phyloP scores from a whole-genome alignment of 192 early-diverging fungal genomes.

The Coemansia sp. region DNA sequence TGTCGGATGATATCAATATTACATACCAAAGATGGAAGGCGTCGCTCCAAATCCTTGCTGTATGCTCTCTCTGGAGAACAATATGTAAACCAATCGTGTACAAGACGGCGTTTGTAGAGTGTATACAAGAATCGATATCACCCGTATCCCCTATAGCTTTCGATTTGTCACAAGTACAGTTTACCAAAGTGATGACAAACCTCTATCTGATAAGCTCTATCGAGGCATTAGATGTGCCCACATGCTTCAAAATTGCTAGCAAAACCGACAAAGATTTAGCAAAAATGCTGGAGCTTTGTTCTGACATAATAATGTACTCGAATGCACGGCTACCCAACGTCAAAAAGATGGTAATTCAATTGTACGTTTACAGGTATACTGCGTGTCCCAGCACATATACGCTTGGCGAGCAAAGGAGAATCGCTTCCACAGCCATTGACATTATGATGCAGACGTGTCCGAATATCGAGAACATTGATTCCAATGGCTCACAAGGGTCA shows the following conservation, averaged over 20 bases:
- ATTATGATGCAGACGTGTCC: neutral
- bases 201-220: neutral
- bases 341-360: neutral
- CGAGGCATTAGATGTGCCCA: neutral
- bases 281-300: neutral
- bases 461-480: neutral
- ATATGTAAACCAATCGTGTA: neutral
- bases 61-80: neutral
- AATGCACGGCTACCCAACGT: neutral
- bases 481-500: neutral
- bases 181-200: neutral
- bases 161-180: too few relatives aligned
- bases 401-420: neutral
- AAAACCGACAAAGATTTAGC: neutral
- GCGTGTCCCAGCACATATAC: neutral
- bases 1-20: neutral
- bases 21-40: neutral
- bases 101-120: neutral
- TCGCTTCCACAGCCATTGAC: neutral
- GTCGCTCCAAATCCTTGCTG: neutral
- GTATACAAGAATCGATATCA: too few relatives aligned
- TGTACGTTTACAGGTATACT: neutral
- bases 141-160: too few relatives aligned
- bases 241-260: neutral
- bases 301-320: neutral